A percentile compares a stretch with the other conserved stretches of the same genome.
These are phyloP conservation scores for Priceomyces fermenticarens DNA, from an alignment of 805 yeast genomes.

Conservation along the genomic window DNA sequence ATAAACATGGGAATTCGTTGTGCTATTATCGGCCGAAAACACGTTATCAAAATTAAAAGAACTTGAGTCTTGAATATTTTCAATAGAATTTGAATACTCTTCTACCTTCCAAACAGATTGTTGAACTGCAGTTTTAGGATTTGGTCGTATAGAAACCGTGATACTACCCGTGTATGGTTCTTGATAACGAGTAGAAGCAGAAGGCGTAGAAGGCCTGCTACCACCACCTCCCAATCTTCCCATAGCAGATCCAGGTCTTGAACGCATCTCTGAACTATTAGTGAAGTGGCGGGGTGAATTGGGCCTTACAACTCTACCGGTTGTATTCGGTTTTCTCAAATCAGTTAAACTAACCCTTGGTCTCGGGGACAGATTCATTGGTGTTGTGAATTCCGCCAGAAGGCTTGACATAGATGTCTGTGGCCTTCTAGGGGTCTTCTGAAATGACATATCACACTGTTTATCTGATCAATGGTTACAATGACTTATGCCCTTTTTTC, in stretches of 20 bases:
- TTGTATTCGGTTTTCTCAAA: constrained; percentile 27
- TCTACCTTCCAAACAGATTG: constrained; percentile 46
- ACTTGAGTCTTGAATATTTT: constrained; percentile 55
- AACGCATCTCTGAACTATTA: constrained; percentile 9
- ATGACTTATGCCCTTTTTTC: background rate
- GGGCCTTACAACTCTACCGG: constrained; percentile 21
- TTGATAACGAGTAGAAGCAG: constrained; percentile 13
- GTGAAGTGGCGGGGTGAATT: constrained; percentile 23
- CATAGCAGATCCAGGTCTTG: constrained; percentile 36
- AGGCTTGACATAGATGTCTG: constrained; percentile 21
- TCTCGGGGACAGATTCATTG: constrained; percentile 11
- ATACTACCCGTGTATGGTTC: constrained; percentile 67
- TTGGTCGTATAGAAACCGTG: constrained; percentile 73
- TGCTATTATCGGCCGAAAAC: constrained; percentile 47
- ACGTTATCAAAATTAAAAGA: constrained; percentile 75
- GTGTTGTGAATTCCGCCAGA: constrained; percentile 10
- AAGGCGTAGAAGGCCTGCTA: constrained; percentile 39
- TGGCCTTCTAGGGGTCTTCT: constrained; percentile 26
- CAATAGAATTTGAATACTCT: constrained; percentile 34
- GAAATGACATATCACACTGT: constrained; percentile 11
- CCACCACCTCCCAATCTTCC: constrained; percentile 16
- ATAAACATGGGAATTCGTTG: constrained; percentile 61
- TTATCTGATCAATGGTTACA: background rate
- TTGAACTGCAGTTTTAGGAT: constrained; percentile 48
- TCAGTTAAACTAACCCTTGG: constrained; percentile 20